Percentiles rank a stretch among this genome's conserved stretches.
These are phyloP conservation scores for Backusella mclennaniae DNA, from an alignment of 192 early-diverging fungal genomes.

Conservation along the genomic window DNA sequence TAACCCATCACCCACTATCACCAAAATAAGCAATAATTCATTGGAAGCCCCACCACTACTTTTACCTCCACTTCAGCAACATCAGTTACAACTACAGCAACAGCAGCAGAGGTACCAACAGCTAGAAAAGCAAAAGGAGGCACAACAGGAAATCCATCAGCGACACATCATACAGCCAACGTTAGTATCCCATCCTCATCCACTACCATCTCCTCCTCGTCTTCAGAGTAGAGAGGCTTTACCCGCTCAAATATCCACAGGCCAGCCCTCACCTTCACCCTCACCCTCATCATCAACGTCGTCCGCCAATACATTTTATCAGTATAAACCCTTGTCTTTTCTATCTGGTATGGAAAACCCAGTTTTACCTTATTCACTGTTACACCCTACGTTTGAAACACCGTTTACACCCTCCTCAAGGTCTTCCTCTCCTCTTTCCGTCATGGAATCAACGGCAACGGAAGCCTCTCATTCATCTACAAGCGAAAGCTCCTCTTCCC, in stretches of 20 bases:
- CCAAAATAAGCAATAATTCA: background rate
- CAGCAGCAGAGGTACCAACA: background rate
- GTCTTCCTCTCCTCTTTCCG: background rate
- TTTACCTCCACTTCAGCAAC: background rate
- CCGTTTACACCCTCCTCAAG: background rate
- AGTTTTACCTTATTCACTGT: conserved; percentile 16
- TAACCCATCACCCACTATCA: background rate
- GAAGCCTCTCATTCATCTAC: background rate
- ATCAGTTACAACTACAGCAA: background rate
- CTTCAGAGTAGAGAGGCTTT: background rate
- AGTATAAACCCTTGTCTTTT: conserved; percentile 20
- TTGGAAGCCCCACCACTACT: background rate
- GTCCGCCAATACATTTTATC: conserved; percentile 15
- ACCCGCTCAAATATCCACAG: background rate
- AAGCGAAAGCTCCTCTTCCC: background rate
- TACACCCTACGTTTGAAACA: conserved; percentile 4
- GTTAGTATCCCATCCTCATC: background rate
- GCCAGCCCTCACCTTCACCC: background rate
- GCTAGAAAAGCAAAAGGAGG: background rate
- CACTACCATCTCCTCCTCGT: background rate
- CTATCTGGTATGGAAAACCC: background rate
- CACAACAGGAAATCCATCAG: background rate
- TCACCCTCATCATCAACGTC: background rate
- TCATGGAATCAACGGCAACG: background rate
- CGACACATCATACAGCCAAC: background rate